Base-by-base conservation (phyloP, 2,329 filamentous ascomycete genomes). In the Apiospora malaysiana region DNA sequence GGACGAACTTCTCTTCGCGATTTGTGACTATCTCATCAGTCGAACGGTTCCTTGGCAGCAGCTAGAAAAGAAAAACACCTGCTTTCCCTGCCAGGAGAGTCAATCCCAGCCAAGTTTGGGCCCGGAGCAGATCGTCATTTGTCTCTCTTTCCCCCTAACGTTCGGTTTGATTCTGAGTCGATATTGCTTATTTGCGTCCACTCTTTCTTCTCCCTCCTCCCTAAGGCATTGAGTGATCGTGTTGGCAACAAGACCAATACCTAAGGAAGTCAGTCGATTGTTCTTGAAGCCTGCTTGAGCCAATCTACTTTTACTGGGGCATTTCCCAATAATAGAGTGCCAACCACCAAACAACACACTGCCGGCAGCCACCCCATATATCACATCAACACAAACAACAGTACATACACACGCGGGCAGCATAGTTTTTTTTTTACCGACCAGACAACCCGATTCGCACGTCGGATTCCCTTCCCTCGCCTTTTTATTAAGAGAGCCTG, bases 311-410 rank as follows among this genome's bases (percentile, higher is more conserved):
- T 63, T 40, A 40, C 56, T 63, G 32, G 56, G 56, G 9, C 56
- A 40, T 63, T 63, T 40, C 56, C 7, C 56, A 40, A 37, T 37
- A 59, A 59, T 51, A 56, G 27, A n/a, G 56, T 63, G 56, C 18
- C 56, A n/a, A 63, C 56, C 56, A 63, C 56, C 56, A 63, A 63
- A n/a, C 56, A 63, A 63, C 56, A 63, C 49, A 27, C 32, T 63
- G 56, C 56, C 56, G 56, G 56, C 56, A 63, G 56, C 56, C 18
- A 40, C 27, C 56, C 56, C 56, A 63, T 63, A 56, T 56, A 63
- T 63, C 56, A 63, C 32, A 63, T 63, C 32, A n/a, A 63, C 56
- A 63, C 56, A 40, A 63, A 40, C 25, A 56, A 32, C 56, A 16
- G 12, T 51, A 32, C 56, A 63, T 18, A 63, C 27, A 63, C 56